Base-by-base conservation (phyloP, 441 rosid species). In the Macaranga tanarius region DNA sequence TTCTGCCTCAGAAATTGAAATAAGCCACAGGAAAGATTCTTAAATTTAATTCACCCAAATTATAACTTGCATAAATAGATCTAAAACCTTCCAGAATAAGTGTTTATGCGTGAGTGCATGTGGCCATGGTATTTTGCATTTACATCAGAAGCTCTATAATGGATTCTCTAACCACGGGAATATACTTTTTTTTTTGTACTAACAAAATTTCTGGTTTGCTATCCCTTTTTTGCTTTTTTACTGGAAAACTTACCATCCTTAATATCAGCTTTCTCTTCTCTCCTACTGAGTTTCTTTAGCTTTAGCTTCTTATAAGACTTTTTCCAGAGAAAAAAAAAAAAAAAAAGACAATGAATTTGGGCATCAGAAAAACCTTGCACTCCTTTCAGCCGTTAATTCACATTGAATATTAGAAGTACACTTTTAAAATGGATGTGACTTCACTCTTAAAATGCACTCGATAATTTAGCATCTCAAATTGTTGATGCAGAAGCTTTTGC, bases 401-500 rank as follows among this genome's bases (percentile, higher is more conserved):
- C 44, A 56, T 22, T 64, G 6, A 31, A 26, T 28, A 2, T 16
- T 58, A 56, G n/a, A 34, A 57, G 45, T 16, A 19, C 40, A 16
- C 17, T 34, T 13, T 3, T 34, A 28, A 44, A 22, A 79, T 61
- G 11, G 42, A 67, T 38, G 15, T n/a, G 5, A 25, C 23, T 12
- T 62, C 13, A 64, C 26, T 26, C 42, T 44, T 12, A 45, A 13
- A 70, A 19, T 44, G 56, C 10, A 26, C 15, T 70, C 45, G 0
- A 70, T 45, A 17, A 34, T 55, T 58, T 20, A 68, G 44, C 7
- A 51, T 69, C 31, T n/a, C 16, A 44, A 16, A 50, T 28, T 50
- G 3, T 19, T 40, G 42, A 42, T 8, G 6, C 40, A 77, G 40
- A 65, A 68, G 38, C 28, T 71, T 45, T n/a, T 61, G 70, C 58